Evolutionary conservation across 306 rosid genomes (phyloP).

Genomic region (Quercus bicolor): DNA sequence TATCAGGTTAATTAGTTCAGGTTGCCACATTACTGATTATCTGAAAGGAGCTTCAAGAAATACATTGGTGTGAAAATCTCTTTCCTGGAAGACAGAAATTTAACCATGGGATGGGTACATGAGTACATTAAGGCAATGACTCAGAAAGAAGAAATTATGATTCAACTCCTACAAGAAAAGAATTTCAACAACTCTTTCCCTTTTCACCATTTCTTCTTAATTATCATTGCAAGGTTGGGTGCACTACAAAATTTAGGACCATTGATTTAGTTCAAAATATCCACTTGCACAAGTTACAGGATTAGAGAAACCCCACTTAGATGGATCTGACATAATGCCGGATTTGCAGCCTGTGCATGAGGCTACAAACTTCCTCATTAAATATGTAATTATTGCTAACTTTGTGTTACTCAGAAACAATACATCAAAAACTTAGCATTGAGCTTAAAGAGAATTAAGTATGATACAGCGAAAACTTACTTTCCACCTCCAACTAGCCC

Average conservation of each 20-base stretch:
- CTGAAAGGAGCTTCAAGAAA: slow-evolving; percentile 78
- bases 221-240: too few species aligned
- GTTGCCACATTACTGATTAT: slow-evolving; percentile 16
- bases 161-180: too few species aligned
- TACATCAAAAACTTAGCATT: not conserved
- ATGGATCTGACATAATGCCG: too few species aligned
- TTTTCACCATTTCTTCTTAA: too few species aligned
- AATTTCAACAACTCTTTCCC: too few species aligned
- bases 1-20: not conserved
- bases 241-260: too few species aligned
- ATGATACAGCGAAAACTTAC: slow-evolving; percentile 45
- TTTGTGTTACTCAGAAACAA: not conserved
- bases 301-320: too few species aligned
- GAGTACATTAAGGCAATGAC: too few species aligned
- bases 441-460: not conserved
- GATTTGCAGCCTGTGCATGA: not conserved
- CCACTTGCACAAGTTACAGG: too few species aligned
- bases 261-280: too few species aligned
- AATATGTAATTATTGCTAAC: not conserved
- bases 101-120: not conserved
- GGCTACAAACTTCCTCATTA: too few species aligned
- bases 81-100: slow-evolving; percentile 46
- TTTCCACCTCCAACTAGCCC: slow-evolving; percentile 95
- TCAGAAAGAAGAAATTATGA: too few species aligned
- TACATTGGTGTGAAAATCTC: slow-evolving; percentile 96